These are phyloP conservation scores for Fusarium sp. DNA, from an alignment of 2,329 filamentous ascomycete species.

Conservation along the genomic window DNA sequence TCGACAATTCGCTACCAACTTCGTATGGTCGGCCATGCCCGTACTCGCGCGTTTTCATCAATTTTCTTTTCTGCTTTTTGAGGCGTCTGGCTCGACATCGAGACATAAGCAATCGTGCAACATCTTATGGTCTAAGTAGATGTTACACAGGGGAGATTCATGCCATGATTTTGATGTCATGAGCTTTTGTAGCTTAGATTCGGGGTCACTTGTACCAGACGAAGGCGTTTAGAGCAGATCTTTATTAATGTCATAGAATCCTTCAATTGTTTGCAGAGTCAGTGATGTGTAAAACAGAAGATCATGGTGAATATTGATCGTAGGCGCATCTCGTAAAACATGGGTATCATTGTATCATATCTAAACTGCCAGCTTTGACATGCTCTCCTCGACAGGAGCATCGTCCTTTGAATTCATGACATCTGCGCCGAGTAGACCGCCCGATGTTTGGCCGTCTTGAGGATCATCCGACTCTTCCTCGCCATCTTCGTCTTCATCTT, in stretches of 20 bases:
- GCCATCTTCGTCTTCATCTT: slow-evolving; percentile 47
- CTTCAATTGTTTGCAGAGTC: slow-evolving; percentile 8
- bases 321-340: background rate
- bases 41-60: slow-evolving; percentile 15
- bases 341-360: slow-evolving; percentile 37
- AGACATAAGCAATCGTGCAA: slow-evolving; percentile 48
- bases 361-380: slow-evolving; percentile 47
- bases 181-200: slow-evolving; percentile 56
- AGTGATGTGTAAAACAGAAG: background rate
- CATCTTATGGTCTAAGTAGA: slow-evolving; percentile 54
- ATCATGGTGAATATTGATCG: background rate
- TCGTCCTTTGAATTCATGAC: slow-evolving; percentile 29
- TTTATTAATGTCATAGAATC: slow-evolving; percentile 40
- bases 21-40: background rate
- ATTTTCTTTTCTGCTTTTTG: slow-evolving; percentile 30
- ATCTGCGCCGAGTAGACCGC: slow-evolving; percentile 40
- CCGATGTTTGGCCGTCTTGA: slow-evolving; percentile 31
- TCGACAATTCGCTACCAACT: background rate
- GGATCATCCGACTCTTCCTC: slow-evolving; percentile 38
- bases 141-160: slow-evolving; percentile 50
- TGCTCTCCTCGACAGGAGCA: slow-evolving; percentile 41
- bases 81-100: slow-evolving; percentile 35
- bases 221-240: slow-evolving; percentile 41
- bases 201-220: slow-evolving; percentile 43
- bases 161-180: slow-evolving; percentile 49